Base-by-base conservation (phyloP, 108 stramenopile species). In the Seminavis robusta region DNA sequence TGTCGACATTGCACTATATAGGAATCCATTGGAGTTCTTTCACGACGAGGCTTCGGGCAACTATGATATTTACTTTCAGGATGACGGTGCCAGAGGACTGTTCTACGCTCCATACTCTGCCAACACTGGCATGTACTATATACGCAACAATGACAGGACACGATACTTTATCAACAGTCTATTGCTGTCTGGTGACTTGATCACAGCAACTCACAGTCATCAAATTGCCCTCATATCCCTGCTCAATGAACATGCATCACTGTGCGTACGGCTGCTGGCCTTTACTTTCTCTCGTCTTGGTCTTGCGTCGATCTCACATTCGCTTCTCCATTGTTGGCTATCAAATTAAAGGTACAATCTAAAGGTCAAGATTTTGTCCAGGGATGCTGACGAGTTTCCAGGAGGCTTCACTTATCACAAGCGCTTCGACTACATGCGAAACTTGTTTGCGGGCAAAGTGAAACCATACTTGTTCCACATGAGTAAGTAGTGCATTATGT, bases 21-120 rank as follows among this genome's bases (percentile, higher is more conserved):
- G 73, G 61, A 75, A 83, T 71, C 82, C 86, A 19, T 38, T 89
- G 17, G 79, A 60, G 25, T 88, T 82, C 41, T 74, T 85, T 36
- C 41, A 65, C 40, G 79, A 44, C 10, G 43, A 44, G 6, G 10
- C 20, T 4, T 17, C 43, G 4, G 77, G 71, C n/a, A 59, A 61
- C 21, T 77, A 71, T 47, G 84, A 94, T 49, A 43, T 88, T 0
- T 51, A 89, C 13, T 94, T 87, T 58, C 92, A 77, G 47, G 82
- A 83, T 54, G 83, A 80, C 19, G 79, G 83, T 21, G 36, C 69
- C 10, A 47, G 73, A 10, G 52, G 59, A 57, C 29, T 54, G 8
- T 47, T 28, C 13, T 69, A 61, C 29, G 67, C 59, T 2, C 59
- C 67, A 1, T 69, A 56, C 27, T 52, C 53, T 0, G 59, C 59